Evolutionary conservation across 805 yeast species (phyloP), one percentile per base, ranked within the genome.

Genomic region (Pichia ethanolica): DNA sequence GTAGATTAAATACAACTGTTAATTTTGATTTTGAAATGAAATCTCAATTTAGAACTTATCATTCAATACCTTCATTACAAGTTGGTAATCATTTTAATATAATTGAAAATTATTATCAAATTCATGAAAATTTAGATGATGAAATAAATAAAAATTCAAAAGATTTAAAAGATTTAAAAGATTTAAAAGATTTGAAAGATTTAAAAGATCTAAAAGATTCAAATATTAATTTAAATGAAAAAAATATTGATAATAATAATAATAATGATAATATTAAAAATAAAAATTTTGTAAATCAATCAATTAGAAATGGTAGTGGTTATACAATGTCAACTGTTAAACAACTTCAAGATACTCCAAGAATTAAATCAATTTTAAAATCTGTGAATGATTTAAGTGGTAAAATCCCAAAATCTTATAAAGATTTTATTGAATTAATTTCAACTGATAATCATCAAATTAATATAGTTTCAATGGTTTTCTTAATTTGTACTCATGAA

Each of bases 11-110:
- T 70, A 91, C 99, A 2, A 91, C 98, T 3, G 83, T 91, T 46
- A 91, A 91, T 67, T 86, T 91, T 62, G 96, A 89, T 49, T 88
- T 95, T 26, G 97, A 89, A 61, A 91, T 91, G 98, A 83, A 89
- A 58, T 88, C 96, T 0, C 91, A 89, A 56, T 73, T 91, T 54
- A 75, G 99, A 60, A 90, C 97, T 0, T 91, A 86, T 63, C 97
- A 91, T 67, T 86, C 96, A 11, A 88, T 91, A 35, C 99, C 99
- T 0, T 81, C 89, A 10, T 71, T 91, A 40, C 97, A 91, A 63
- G 81, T 84, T 3, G 79, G 78, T 50, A 74, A 83, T 14, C 77
- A 73, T 47, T 60, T 67, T 8, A 49, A 53, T 20, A 56, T 60
- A 12, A 56, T 65, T 32, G 57, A 55, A 37, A 54, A 58, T 26